These are phyloP conservation scores for Teratosphaeria nubilosa DNA, from an alignment of 2,329 filamentous ascomycete genomes.

Conservation along the genomic window DNA sequence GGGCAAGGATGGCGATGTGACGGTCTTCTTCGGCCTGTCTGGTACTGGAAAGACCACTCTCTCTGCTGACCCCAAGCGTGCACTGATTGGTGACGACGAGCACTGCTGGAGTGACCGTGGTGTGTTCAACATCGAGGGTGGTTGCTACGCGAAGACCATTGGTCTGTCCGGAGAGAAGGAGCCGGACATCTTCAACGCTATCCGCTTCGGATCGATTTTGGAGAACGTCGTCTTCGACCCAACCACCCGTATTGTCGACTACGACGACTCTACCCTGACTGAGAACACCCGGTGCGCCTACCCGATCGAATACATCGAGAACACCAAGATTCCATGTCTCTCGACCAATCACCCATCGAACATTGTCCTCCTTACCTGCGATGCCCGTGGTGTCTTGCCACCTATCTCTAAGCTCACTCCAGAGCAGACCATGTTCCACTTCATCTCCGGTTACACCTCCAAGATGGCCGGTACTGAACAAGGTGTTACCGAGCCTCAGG, in stretches of 20 bases:
- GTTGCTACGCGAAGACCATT: slow-evolving; percentile 98
- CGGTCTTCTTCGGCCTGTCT: slow-evolving; percentile 97
- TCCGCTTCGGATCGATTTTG: slow-evolving; percentile 91
- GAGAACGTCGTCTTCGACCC: slow-evolving; percentile 99
- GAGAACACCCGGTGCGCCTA: slow-evolving; percentile 99
- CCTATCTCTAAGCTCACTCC: slow-evolving; percentile 95
- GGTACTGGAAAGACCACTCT: slow-evolving; percentile 98
- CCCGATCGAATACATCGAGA: slow-evolving; percentile 97
- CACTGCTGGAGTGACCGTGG: slow-evolving; percentile 97
- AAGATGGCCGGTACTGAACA: slow-evolving; percentile 99
- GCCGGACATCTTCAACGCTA: slow-evolving; percentile 92
- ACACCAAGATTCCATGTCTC: slow-evolving; percentile 96
- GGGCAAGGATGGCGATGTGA: slow-evolving; percentile 88
- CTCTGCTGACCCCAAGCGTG: slow-evolving; percentile 91
- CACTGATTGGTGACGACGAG: slow-evolving; percentile 96
- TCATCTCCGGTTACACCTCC: slow-evolving; percentile 98
- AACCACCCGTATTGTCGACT: slow-evolving; percentile 80
- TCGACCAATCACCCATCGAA: slow-evolving; percentile 82
- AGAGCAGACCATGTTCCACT: slow-evolving; percentile 99
- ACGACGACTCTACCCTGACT: slow-evolving; percentile 87
- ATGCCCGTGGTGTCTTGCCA: slow-evolving; percentile 91
- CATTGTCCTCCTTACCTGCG: slow-evolving; percentile 97
- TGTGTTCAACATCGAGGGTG: slow-evolving; percentile 99
- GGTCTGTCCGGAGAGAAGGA: slow-evolving; percentile 97
- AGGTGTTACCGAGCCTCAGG: slow-evolving; percentile 91